Base-by-base conservation (phyloP, 129 eudicot species). In the Artemisia argyi region DNA sequence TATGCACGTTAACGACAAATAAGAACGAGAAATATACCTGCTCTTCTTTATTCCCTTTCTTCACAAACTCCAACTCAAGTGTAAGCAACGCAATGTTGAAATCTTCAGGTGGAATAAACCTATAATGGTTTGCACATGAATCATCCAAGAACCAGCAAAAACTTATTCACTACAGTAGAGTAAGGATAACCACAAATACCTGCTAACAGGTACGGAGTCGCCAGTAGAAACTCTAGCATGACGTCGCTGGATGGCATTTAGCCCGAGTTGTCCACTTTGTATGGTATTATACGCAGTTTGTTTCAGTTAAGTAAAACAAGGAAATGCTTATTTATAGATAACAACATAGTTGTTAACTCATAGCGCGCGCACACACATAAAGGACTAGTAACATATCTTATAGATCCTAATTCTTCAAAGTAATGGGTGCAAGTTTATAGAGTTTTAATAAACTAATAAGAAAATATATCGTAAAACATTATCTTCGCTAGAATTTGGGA, bases 241-340 rank as follows among this genome's bases (percentile, higher is more conserved):
- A 13, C 96, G 96, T 16, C 99, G 80, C 67, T 95, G 99, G 58
- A 91, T 85, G 22, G 91, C 89, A 82, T 95, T 95, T 65, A 95
- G 96, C 68, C 71, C 99, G 68, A 95, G 75, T 44, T 83, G 81
- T 64, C 99, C 97, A 58, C 72, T 83, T 28, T 79, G 79, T 55
- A 95, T 73, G 72, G 69, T 69, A 5, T 90, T 89, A 65, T 91
- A 81, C 7, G 85, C 81, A 82, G 98, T 93, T 72, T 71, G 47
- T 66, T 39, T 55, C 15, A 63, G 91, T 93, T 86, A 93, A 93
- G 91, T 7, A 76, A 49, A 76, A 70, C 72, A 69, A 64, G 61
- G 18, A 68, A 63, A n/a, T 32, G 44, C 5, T 30, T 53, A 24
- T 22, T 51, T 35, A 20, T 7, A n/a, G 18, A 57, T 24, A 78